Evolutionary conservation across 2,329 filamentous ascomycete genomes (phyloP).

Genomic region (Neonectria neomacrospora): DNA sequence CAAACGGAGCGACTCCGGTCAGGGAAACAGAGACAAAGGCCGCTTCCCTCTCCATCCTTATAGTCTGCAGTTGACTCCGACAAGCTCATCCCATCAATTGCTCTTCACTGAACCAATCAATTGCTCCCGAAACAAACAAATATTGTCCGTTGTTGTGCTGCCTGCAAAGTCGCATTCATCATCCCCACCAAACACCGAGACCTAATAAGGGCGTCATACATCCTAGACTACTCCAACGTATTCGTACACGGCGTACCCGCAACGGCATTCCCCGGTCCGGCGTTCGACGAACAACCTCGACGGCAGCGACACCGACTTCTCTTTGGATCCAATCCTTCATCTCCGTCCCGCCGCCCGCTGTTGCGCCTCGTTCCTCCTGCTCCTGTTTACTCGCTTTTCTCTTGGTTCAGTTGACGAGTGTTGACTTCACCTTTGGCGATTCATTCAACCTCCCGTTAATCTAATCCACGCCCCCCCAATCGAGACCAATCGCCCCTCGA

Average conservation of each 20-base stretch:
- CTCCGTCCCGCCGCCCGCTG: slow-evolving; percentile 10
- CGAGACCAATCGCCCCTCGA: slow-evolving; percentile 32
- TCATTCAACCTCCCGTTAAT: slow-evolving; percentile 2
- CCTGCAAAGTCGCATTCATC: slow-evolving; percentile 1
- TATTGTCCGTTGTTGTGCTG: not conserved
- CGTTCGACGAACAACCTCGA: slow-evolving; percentile 23
- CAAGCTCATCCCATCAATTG: slow-evolving; percentile 9
- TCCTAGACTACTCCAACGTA: slow-evolving; percentile 1
- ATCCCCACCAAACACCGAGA: slow-evolving; percentile 1
- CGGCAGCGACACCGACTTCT: slow-evolving; percentile 18
- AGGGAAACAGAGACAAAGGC: slow-evolving; percentile 4
- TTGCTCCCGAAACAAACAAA: not conserved
- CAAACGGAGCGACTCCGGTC: slow-evolving; percentile 14
- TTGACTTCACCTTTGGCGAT: slow-evolving; percentile 1
- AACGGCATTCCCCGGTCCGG: slow-evolving; percentile 37
- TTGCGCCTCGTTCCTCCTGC: slow-evolving; percentile 1
- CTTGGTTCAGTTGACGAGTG: slow-evolving; percentile 9
- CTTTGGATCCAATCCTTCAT: slow-evolving; percentile 20
- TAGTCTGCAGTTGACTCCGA: not conserved
- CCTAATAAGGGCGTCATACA: not conserved
- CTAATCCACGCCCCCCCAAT: slow-evolving; percentile 9
- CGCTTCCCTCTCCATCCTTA: not conserved
- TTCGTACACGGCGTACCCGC: slow-evolving; percentile 30
- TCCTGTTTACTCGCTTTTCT: slow-evolving; percentile 2
- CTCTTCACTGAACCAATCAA: slow-evolving; percentile 7